phyloP scores from a whole-genome alignment of 257 asterid genomes.

The Solanum ossicruentum region DNA sequence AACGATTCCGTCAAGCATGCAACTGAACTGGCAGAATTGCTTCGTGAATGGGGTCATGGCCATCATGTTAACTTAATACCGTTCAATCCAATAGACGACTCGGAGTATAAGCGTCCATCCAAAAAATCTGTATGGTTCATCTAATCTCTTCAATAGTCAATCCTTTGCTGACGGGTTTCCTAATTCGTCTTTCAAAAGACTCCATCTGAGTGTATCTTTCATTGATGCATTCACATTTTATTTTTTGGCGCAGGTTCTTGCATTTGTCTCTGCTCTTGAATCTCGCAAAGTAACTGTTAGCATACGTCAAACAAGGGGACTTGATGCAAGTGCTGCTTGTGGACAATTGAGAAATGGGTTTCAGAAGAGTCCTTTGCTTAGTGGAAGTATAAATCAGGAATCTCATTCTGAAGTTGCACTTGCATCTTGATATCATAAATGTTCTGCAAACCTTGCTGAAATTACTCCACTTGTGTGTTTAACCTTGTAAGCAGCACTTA shows the following conservation, averaged over 20 bases:
- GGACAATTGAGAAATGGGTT: conserved; percentile 89
- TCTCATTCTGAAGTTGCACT: conserved; percentile 33
- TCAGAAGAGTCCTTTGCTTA: conserved; percentile 66
- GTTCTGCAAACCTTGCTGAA: not conserved
- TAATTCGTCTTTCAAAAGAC: not conserved
- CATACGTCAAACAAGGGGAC: conserved; percentile 84
- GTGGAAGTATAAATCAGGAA: conserved; percentile 19
- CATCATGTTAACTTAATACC: conserved; percentile 92
- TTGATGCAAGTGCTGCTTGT: conserved; percentile 96
- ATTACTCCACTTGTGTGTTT: not conserved
- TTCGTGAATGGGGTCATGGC: conserved; percentile 79
- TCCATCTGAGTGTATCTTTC: not conserved
- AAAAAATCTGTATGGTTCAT: conserved; percentile 47
- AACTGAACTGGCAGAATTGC: conserved; percentile 63
- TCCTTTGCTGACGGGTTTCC: not conserved
- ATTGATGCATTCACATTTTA: not conserved
- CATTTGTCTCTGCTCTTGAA: conserved; percentile 74
- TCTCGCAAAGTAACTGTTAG: conserved; percentile 73
- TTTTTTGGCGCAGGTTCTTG: conserved; percentile 36
- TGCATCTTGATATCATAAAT: conserved; percentile 25
- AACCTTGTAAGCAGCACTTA: not conserved
- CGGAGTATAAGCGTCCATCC: conserved; percentile 71
- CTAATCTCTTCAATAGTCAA: not conserved
- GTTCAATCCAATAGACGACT: conserved; percentile 69
- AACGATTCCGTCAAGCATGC: conserved; percentile 73